phyloP scores from a whole-genome alignment of 2,329 filamentous ascomycete species.

The Ophiostoma sp. region DNA sequence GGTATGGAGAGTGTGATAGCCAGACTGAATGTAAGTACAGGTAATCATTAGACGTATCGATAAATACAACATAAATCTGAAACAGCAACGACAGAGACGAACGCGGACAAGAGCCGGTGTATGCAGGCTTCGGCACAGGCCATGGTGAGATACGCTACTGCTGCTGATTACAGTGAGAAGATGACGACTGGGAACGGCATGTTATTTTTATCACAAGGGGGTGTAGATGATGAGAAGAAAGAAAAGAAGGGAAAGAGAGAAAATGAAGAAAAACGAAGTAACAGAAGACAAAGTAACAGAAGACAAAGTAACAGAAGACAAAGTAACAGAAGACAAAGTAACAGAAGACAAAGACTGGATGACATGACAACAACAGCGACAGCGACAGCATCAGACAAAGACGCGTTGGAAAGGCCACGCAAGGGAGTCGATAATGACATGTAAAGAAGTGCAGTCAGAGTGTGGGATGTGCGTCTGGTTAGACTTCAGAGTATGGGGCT shows the following conservation, averaged over 20 bases:
- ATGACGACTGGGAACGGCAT: too few species aligned
- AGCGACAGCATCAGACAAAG: background rate
- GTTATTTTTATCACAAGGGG: background rate
- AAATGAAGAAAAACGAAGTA: background rate
- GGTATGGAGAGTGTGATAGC: background rate
- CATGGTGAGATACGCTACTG: too few species aligned
- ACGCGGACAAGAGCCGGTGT: background rate
- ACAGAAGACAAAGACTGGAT: background rate
- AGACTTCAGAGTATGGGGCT: background rate
- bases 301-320: background rate
- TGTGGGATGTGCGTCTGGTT: too few species aligned
- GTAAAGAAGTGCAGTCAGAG: too few species aligned
- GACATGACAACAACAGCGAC: too few species aligned
- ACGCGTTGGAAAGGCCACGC: background rate
- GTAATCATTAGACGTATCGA: background rate
- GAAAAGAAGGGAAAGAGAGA: background rate
- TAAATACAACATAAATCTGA: background rate
- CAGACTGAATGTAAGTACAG: background rate
- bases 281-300: background rate
- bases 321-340: background rate
- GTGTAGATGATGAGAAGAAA: background rate
- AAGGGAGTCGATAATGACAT: background rate
- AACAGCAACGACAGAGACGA: background rate
- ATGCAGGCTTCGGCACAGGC: constrained; percentile 1
- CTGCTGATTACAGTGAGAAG: background rate